Evolutionary conservation across 306 rosid species (phyloP), one percentile per base, ranked within the genome.

Genomic region (Leucaena leucocephala): DNA sequence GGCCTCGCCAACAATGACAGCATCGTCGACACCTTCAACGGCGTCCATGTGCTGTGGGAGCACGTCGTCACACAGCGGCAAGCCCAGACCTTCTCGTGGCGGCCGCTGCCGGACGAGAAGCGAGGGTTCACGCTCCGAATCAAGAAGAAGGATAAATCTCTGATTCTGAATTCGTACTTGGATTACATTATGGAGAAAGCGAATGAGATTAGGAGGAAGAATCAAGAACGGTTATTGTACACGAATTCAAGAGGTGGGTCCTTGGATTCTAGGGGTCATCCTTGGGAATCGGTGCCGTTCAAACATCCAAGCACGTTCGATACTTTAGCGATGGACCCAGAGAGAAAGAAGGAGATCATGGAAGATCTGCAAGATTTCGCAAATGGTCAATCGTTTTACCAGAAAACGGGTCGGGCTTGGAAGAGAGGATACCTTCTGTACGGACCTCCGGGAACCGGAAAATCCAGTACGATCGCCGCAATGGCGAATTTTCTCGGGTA

Each of bases 211-310:
- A 55, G 97, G 0, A 80, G 98, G 33, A 91, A 84, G 49, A 95
- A 91, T 67, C 97, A 92, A 22, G 98, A 94, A 15, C 86, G 98
- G 4, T 86, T 91, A 1, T 50, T 95, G 21, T 95, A 89, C 75
- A 95, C 98, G 0, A 96, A 96, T 78, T 96, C 99, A 0, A 76
- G 96, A 2, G 99, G 99, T 2, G 99, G 99, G 2, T 90, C 98
- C 1, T 57, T 95, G 71, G 99, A 95, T 49, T 86, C 98, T 0
- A 72, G 99, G 5, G 98, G 99, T 0, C 92, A 96, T 16, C 99
- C 99, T 0, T 96, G 98, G 99, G 99, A 96, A 62, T 96, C 99
- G 0, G 97, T 92, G 13, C 97, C 98, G 0, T 95, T 95, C 69
- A 95, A 95, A 52, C 98, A 95, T 40, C 98, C 98, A 0, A 92